Evolutionary conservation across 768 basidiomycete species (phyloP).

Genomic region (Suillus tomentosus): DNA sequence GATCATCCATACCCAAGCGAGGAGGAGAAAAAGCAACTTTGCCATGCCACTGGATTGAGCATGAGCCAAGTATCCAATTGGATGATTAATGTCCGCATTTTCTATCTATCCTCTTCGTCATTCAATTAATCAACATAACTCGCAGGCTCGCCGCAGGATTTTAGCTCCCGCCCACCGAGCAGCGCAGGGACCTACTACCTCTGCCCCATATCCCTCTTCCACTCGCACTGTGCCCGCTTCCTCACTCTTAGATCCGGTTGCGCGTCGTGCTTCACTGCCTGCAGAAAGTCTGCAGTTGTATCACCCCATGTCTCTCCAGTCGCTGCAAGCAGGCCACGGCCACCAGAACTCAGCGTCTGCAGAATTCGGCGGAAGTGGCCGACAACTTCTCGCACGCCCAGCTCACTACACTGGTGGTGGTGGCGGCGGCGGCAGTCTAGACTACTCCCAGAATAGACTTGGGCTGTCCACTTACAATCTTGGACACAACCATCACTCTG

Average conservation of each 20-base stretch:
- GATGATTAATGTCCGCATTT: slow-evolving; percentile 79
- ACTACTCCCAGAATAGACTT: slow-evolving; percentile 36
- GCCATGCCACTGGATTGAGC: slow-evolving; percentile 81
- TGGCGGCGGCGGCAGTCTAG: slow-evolving; percentile 22
- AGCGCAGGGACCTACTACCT: slow-evolving; percentile 75
- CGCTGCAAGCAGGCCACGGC: slow-evolving; percentile 37
- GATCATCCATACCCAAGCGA: slow-evolving; percentile 90
- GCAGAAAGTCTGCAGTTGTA: slow-evolving; percentile 73
- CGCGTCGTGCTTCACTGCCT: slow-evolving; percentile 67
- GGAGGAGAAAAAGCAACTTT: slow-evolving; percentile 89
- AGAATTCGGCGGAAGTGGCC: slow-evolving; percentile 45
- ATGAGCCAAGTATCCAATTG: slow-evolving; percentile 92
- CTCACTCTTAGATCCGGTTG: slow-evolving; percentile 38
- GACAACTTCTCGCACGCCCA: slow-evolving; percentile 46
- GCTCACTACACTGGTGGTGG: slow-evolving; percentile 30
- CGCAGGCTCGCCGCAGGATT: slow-evolving; percentile 77
- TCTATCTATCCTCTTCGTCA: slow-evolving; percentile 28
- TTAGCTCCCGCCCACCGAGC: slow-evolving; percentile 81
- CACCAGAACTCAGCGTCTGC: slow-evolving; percentile 35
- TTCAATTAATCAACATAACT: slow-evolving; percentile 18
- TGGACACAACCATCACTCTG: slow-evolving; percentile 45
- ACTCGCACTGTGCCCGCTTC: slow-evolving; percentile 33
- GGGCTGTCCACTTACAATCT: slow-evolving; percentile 40
- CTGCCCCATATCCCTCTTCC: slow-evolving; percentile 64
- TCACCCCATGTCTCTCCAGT: slow-evolving; percentile 77